phyloP scores from a whole-genome alignment of 352 stramenopile species.

The Lagenidium sp. region DNA sequence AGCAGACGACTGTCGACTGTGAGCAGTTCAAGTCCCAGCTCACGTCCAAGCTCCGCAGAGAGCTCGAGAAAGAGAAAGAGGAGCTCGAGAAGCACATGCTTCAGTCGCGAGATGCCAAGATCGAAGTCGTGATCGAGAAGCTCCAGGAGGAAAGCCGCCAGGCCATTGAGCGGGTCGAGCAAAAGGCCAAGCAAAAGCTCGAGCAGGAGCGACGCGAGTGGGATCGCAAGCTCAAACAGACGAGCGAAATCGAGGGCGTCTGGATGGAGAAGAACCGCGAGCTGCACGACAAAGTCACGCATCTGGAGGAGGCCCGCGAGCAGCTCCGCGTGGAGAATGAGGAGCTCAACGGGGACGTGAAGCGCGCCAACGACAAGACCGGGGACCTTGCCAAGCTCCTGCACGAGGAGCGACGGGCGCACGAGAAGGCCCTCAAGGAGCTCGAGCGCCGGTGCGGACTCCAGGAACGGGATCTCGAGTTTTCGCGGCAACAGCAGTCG shows the following conservation, averaged over 20 bases:
- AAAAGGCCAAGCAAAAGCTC: slow-evolving; percentile 32
- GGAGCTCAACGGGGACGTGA: slow-evolving; percentile 26
- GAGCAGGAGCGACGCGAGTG: slow-evolving; percentile 54
- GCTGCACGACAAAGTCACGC: slow-evolving; percentile 55
- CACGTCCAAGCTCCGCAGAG: slow-evolving; percentile 35
- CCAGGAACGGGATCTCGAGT: slow-evolving; percentile 30
- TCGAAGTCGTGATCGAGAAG: slow-evolving; percentile 76
- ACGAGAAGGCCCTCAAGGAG: slow-evolving; percentile 28
- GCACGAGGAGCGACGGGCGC: slow-evolving; percentile 46
- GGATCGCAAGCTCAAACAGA: slow-evolving; percentile 68
- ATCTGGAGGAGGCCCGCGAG: slow-evolving; percentile 37
- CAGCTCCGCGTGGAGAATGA: slow-evolving; percentile 38
- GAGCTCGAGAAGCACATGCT: slow-evolving; percentile 66
- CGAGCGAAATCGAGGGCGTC: slow-evolving; percentile 65
- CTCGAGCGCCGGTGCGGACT: slow-evolving; percentile 34
- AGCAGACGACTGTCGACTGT: slow-evolving; percentile 51
- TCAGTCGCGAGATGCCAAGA: slow-evolving; percentile 60
- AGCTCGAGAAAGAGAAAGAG: slow-evolving; percentile 49
- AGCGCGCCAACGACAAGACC: slow-evolving; percentile 34
- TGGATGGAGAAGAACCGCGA: slow-evolving; percentile 84
- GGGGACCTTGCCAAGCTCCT: slow-evolving; percentile 41
- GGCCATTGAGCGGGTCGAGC: slow-evolving; percentile 41
- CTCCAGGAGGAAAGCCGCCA: slow-evolving; percentile 58
- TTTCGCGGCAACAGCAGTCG: slow-evolving; percentile 29
- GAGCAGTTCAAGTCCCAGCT: slow-evolving; percentile 59